Evolutionary conservation across 2,329 filamentous ascomycete genomes (phyloP).

Genomic region (Phialocephala subalpina): DNA sequence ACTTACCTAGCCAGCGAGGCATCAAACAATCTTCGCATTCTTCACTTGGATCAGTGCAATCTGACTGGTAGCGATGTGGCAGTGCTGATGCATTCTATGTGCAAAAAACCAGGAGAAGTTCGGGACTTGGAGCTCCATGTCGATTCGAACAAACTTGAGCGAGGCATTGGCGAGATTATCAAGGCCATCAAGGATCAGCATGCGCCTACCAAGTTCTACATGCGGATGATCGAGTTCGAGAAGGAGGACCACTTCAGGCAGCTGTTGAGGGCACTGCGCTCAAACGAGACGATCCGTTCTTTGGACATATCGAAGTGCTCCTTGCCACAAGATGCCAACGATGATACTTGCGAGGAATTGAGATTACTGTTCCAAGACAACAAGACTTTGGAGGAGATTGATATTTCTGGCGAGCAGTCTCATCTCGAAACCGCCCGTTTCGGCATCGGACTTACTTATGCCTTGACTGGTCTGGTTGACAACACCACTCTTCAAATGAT

Average conservation of each 20-base stretch:
- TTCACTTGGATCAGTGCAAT: slow-evolving; percentile 73
- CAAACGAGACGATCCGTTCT: slow-evolving; percentile 68
- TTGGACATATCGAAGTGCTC: slow-evolving; percentile 76
- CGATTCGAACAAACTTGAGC: slow-evolving; percentile 61
- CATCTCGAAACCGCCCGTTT: slow-evolving; percentile 75
- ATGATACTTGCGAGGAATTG: slow-evolving; percentile 70
- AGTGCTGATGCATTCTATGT: slow-evolving; percentile 70
- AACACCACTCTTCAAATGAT: slow-evolving; percentile 69
- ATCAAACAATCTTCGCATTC: slow-evolving; percentile 65
- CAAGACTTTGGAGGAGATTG: slow-evolving; percentile 68
- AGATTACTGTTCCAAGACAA: slow-evolving; percentile 73
- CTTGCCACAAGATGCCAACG: slow-evolving; percentile 72
- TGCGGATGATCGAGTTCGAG: slow-evolving; percentile 70
- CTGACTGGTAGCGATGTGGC: slow-evolving; percentile 71
- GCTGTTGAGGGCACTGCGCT: slow-evolving; percentile 66
- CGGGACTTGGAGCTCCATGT: slow-evolving; percentile 72
- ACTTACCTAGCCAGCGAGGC: slow-evolving; percentile 68
- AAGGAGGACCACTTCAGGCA: slow-evolving; percentile 60
- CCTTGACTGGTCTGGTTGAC: slow-evolving; percentile 68
- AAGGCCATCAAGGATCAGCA: slow-evolving; percentile 58
- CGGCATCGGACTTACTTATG: slow-evolving; percentile 72
- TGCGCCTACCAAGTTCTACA: slow-evolving; percentile 69
- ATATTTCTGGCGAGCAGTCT: slow-evolving; percentile 76
- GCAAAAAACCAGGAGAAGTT: slow-evolving; percentile 53
- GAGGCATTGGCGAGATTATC: slow-evolving; percentile 58